Conservation (phyloP, 2,329 filamentous ascomycete species). For the Thielaviopsis cerberus region DNA sequence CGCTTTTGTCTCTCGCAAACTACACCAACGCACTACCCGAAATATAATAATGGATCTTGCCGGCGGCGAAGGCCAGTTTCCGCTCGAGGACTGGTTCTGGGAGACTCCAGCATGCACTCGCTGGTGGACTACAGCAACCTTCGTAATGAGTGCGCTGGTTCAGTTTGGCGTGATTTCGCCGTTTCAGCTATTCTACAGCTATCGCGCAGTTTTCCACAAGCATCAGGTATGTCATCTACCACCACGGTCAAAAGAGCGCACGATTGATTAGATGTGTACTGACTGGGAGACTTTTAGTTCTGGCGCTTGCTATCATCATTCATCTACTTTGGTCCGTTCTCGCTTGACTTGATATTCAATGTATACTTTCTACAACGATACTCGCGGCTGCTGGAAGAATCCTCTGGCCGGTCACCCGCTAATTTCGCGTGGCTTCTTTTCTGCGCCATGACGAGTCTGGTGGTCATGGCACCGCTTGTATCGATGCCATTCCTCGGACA, state of each 20-base stretch:
- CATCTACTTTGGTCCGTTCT: conserved; percentile 89
- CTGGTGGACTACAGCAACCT: conserved; percentile 89
- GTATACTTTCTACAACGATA: conserved; percentile 97
- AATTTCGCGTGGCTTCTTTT: conserved; percentile 89
- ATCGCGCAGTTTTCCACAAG: conserved; percentile 75
- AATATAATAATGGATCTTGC: conserved; percentile 34
- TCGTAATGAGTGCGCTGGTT: conserved; percentile 71
- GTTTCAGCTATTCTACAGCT: conserved; percentile 95
- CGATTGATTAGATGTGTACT: background rate
- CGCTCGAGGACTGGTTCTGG: conserved; percentile 94
- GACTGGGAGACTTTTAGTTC: conserved; percentile 38
- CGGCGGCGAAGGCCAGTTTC: conserved; percentile 44
- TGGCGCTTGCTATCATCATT: conserved; percentile 95
- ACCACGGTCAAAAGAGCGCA: background rate
- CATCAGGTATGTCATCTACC: conserved; percentile 48
- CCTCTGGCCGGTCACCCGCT: conserved; percentile 74
- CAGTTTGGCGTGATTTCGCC: conserved; percentile 85
- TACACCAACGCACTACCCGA: background rate
- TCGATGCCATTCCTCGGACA: conserved; percentile 91
- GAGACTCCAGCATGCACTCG: conserved; percentile 93
- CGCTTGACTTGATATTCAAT: conserved; percentile 86
- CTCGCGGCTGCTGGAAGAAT: conserved; percentile 84
- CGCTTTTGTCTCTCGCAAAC: background rate
- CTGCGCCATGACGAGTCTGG: conserved; percentile 63
- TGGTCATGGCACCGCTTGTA: conserved; percentile 68